phyloP scores from a whole-genome alignment of 306 rosid genomes.

The Rosa multiflora region DNA sequence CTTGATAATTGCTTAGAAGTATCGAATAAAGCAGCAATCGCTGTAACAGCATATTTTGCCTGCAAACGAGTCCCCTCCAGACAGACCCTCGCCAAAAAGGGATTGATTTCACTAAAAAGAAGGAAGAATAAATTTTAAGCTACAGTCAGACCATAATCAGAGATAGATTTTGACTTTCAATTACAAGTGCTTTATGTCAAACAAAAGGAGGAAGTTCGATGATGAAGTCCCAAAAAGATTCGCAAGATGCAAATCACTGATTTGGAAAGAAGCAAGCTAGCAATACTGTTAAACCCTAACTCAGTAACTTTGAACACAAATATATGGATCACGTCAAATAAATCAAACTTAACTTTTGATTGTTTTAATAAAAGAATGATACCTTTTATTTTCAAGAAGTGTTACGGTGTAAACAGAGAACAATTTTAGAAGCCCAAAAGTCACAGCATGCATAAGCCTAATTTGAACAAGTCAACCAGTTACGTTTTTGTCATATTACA shows the following conservation, averaged over 20 bases:
- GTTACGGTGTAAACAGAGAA: neutral
- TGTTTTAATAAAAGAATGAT: neutral
- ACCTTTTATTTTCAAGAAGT: neutral
- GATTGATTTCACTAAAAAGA: constrained; percentile 66
- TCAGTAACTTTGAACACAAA: neutral
- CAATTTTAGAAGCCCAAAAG: neutral
- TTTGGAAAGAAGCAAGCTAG: neutral
- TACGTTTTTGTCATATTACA: neutral
- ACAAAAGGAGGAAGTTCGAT: neutral
- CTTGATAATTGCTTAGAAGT: constrained; percentile 48
- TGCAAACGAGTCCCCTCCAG: constrained; percentile 72
- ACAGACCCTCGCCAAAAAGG: constrained; percentile 59
- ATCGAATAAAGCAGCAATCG: constrained; percentile 56
- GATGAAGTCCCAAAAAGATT: neutral
- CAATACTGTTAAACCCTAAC: neutral
- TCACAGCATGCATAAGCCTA: neutral
- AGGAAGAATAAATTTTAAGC: constrained; percentile 13
- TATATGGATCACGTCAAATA: neutral
- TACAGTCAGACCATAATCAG: constrained; percentile 18
- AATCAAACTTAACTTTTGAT: neutral
- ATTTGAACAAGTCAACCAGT: neutral
- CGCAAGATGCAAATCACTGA: neutral
- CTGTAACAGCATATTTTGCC: constrained; percentile 73
- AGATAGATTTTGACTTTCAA: neutral
- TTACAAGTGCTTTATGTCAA: neutral